Conservation (phyloP, 2,329 filamentous ascomycete genomes). For the Hypocreales sp. region DNA sequence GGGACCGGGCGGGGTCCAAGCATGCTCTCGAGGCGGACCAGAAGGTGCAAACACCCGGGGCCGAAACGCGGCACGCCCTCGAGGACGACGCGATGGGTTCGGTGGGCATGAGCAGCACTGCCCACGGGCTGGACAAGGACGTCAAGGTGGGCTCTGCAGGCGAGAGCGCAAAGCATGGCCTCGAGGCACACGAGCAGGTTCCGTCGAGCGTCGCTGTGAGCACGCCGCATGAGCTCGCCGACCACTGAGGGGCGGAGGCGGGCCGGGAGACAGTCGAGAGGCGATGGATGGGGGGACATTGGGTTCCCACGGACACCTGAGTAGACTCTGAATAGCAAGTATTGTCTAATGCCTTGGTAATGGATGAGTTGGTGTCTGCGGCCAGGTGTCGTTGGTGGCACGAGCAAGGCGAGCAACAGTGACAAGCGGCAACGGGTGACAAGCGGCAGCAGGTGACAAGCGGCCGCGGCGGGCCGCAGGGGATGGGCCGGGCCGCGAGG, state of each 20-base stretch:
- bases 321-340: neutral
- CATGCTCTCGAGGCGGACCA: conserved; percentile 4
- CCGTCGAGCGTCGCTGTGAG: neutral
- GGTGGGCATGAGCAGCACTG: too few species aligned
- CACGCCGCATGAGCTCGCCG: neutral
- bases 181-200: conserved; percentile 1
- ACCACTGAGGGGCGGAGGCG: too few species aligned
- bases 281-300: neutral
- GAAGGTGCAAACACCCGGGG: neutral
- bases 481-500: too few species aligned
- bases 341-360: too few species aligned
- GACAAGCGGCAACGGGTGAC: too few species aligned
- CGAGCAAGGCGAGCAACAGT: too few species aligned
- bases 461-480: too few species aligned
- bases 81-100: conserved; percentile 3
- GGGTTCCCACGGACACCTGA: neutral
- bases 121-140: conserved; percentile 2
- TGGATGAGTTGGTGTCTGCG: too few species aligned
- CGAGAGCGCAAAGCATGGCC: conserved; percentile 1
- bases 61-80: conserved; percentile 1
- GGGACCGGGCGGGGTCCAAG: neutral
- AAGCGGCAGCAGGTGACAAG: too few species aligned
- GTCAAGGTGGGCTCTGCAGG: neutral
- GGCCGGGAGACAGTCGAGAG: too few species aligned
- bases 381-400: too few species aligned